Percentiles rank a stretch among this genome's conserved stretches.
Evolutionary conservation across 148 eudicot species (phyloP).

Genomic region (Beta vulgaris): DNA sequence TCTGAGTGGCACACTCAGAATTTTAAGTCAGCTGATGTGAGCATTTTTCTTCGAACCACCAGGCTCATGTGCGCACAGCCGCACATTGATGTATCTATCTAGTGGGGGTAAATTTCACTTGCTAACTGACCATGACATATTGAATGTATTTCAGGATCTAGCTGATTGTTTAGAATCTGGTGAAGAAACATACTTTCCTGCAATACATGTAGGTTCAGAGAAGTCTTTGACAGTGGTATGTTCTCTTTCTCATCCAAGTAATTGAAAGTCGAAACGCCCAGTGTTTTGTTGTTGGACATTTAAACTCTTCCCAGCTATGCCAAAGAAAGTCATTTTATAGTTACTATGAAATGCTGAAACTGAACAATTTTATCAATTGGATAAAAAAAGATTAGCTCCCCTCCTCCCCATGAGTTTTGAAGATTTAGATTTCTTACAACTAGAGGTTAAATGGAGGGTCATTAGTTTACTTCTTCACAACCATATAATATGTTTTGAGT

Average conservation of each 20-base stretch:
- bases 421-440: neutral
- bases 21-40: conserved; percentile 30
- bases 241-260: neutral
- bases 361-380: neutral
- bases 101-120: neutral
- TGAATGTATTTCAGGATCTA: conserved; percentile 27
- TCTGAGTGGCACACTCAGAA: conserved; percentile 48
- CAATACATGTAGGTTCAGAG: conserved; percentile 35
- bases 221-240: conserved; percentile 38
- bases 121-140: neutral
- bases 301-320: neutral
- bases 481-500: neutral
- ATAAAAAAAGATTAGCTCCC: neutral
- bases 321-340: neutral
- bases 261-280: neutral
- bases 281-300: neutral
- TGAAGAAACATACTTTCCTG: conserved; percentile 45
- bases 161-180: conserved; percentile 35
- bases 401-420: neutral
- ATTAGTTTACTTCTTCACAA: neutral
- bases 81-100: neutral
- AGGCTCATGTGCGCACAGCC: neutral
- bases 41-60: conserved; percentile 11
- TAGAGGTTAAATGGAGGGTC: neutral
- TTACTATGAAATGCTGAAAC: neutral